Conservation (phyloP, 2,329 filamentous ascomycete species). For the Colletotrichum sp. region DNA sequence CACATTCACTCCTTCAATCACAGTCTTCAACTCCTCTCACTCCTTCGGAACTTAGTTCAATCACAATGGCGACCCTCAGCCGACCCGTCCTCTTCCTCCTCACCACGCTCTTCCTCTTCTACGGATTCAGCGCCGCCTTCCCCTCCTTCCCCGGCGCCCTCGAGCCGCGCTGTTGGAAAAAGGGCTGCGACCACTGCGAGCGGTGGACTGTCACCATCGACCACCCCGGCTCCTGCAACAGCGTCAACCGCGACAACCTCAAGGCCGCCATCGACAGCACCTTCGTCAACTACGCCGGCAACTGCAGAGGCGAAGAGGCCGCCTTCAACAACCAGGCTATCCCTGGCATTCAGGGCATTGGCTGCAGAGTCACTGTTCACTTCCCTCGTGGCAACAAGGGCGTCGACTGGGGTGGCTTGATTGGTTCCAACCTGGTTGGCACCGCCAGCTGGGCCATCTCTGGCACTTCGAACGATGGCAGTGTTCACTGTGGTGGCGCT, state of each 20-base stretch:
- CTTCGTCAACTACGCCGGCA: neutral
- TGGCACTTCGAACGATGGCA: neutral
- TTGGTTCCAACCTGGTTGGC: neutral
- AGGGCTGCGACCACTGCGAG: neutral
- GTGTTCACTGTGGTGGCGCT: neutral
- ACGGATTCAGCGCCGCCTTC: neutral
- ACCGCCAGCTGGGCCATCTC: neutral
- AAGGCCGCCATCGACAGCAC: constrained; percentile 3
- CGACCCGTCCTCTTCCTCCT: neutral
- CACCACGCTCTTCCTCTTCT: neutral
- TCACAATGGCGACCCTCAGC: neutral
- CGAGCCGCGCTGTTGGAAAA: neutral
- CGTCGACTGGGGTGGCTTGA: neutral
- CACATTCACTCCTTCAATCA: neutral
- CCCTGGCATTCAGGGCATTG: neutral
- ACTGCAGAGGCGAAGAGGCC: neutral
- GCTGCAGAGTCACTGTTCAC: constrained; percentile 2
- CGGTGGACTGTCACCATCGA: neutral
- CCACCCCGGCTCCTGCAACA: neutral
- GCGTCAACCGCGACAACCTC: neutral
- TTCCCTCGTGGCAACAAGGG: constrained; percentile 5
- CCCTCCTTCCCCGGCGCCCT: neutral
- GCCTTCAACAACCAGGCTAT: neutral
- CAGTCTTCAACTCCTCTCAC: neutral
- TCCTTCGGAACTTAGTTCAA: neutral